Percentiles rank a stretch among this genome's conserved stretches.
Evolutionary conservation across 345 rosid genomes (phyloP).

Genomic region (Carallia pectinifolia): DNA sequence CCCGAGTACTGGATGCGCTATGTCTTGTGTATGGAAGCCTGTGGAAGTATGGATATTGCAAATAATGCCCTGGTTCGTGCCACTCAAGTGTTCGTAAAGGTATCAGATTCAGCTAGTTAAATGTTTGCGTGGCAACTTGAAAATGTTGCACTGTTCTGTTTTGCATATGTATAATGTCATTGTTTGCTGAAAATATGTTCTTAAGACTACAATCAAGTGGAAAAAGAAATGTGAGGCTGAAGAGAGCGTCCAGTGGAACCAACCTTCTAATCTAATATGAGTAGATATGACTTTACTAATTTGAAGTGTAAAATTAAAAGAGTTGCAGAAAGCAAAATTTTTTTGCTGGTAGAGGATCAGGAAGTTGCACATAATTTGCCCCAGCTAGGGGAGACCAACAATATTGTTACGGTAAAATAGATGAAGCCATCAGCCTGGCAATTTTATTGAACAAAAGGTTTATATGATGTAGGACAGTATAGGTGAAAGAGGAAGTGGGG

Average conservation of each 20-base stretch:
- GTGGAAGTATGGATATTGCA: slow-evolving; percentile 80
- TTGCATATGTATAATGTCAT: background rate
- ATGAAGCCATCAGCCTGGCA: no score
- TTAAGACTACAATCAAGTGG: background rate
- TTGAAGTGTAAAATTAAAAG: background rate
- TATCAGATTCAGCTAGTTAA: slow-evolving; percentile 23
- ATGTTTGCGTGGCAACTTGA: background rate
- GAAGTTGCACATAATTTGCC: background rate
- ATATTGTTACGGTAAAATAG: no score
- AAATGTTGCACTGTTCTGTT: background rate
- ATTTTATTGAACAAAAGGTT: no score
- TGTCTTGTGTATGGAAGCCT: slow-evolving; percentile 73
- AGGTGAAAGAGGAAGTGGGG: no score
- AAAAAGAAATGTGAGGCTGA: background rate
- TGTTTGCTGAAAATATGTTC: background rate
- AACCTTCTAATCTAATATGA: background rate
- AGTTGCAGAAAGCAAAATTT: background rate
- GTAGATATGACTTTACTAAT: no score
- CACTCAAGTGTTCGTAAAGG: slow-evolving; percentile 96
- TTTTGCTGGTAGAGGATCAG: background rate
- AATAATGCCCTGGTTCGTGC: slow-evolving; percentile 90
- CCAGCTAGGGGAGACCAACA: no score
- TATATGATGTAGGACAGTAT: no score
- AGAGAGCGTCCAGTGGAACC: background rate
- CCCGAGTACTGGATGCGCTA: slow-evolving; percentile 92